Evolutionary conservation across 768 basidiomycete genomes (phyloP).

Genomic region (Dioszegia hungarica): DNA sequence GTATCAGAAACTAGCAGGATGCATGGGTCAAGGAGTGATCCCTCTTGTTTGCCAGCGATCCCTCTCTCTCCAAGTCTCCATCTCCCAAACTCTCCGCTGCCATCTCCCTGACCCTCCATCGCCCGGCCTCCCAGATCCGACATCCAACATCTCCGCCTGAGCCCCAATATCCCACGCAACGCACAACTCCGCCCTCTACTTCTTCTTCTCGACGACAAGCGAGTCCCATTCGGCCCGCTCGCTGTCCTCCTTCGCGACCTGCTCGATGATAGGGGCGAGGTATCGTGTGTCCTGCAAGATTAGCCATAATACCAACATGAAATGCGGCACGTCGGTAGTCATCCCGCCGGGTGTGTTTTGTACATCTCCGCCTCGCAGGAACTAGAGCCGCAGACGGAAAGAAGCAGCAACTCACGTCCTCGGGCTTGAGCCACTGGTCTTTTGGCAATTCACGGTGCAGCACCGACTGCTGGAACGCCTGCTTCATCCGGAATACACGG

Average conservation of each 20-base stretch:
- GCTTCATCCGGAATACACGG: conserved; percentile 82
- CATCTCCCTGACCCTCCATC: not conserved
- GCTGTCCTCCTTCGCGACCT: conserved; percentile 66
- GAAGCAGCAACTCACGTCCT: conserved; percentile 59
- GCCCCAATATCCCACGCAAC: not conserved
- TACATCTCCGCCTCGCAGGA: too few relatives aligned
- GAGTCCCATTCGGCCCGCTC: conserved; percentile 81
- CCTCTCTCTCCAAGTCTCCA: too few relatives aligned
- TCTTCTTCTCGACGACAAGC: conserved; percentile 63
- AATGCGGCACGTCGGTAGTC: too few relatives aligned
- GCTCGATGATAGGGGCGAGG: conserved; percentile 69
- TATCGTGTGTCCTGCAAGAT: conserved; percentile 79
- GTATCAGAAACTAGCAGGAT: not conserved
- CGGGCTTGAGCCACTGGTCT: conserved; percentile 68
- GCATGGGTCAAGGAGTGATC: not conserved
- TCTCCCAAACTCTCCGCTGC: too few relatives aligned
- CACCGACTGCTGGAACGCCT: conserved; percentile 63
- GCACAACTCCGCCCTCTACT: conserved; percentile 7
- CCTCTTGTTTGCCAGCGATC: too few relatives aligned
- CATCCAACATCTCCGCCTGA: not conserved
- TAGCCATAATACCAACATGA: too few relatives aligned
- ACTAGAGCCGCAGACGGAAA: not conserved
- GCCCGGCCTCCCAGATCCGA: not conserved
- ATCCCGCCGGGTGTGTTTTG: too few relatives aligned
- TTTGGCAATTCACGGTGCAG: conserved; percentile 75